Conservation (phyloP, 2,329 filamentous ascomycete genomes). For the Fusarium robinianum region DNA sequence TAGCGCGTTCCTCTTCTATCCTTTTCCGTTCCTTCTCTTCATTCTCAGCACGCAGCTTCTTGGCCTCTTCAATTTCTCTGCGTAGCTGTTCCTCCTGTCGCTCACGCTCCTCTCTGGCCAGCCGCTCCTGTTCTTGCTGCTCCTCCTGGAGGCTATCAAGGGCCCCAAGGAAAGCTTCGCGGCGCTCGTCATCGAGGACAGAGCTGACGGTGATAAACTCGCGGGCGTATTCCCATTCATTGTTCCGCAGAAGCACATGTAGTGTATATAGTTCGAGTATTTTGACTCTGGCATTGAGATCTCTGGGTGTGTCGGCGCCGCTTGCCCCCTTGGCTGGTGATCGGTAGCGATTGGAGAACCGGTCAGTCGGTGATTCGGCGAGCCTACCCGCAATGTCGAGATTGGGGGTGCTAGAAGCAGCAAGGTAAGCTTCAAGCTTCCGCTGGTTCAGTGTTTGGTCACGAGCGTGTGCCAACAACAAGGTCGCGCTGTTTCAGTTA, state of each 20-base stretch:
- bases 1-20: conserved; percentile 58
- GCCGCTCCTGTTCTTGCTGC: conserved; percentile 71
- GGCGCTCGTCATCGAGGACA: conserved; percentile 87
- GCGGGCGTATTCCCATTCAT: conserved; percentile 93
- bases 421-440: conserved; percentile 85
- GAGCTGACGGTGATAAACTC: conserved; percentile 89
- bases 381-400: conserved; percentile 73
- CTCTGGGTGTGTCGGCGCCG: conserved; percentile 80
- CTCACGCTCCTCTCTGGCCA: conserved; percentile 62
- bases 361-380: conserved; percentile 48
- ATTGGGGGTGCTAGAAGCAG: conserved; percentile 72
- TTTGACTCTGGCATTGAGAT: conserved; percentile 83
- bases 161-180: conserved; percentile 86
- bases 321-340: conserved; percentile 56
- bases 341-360: conserved; percentile 45
- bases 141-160: conserved; percentile 84
- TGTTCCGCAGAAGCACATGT: conserved; percentile 89
- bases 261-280: conserved; percentile 94
- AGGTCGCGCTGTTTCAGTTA: conserved; percentile 68
- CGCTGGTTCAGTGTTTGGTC: conserved; percentile 84
- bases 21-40: conserved; percentile 59
- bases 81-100: conserved; percentile 61
- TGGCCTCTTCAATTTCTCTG: conserved; percentile 61
- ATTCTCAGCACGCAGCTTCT: conserved; percentile 60
- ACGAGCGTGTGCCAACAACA: conserved; percentile 87